Conservation (phyloP, 2,329 filamentous ascomycete species). For the Claviceps humidiphila region DNA sequence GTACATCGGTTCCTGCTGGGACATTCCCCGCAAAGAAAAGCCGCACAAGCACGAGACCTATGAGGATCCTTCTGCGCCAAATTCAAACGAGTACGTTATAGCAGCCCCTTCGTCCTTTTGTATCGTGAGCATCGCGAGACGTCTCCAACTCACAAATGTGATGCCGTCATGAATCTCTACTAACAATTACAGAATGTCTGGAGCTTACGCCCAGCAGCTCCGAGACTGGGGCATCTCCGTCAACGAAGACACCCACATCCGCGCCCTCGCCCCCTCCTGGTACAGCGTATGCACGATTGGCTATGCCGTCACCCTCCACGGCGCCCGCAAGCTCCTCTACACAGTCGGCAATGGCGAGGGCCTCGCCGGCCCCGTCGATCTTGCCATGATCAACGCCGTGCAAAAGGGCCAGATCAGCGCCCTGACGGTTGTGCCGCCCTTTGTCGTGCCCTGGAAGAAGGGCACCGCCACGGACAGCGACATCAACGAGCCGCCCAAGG, state of each 20-base stretch:
- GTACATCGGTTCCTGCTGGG: constrained; percentile 2
- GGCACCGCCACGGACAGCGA: not conserved
- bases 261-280: not conserved
- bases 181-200: not conserved
- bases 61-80: not conserved
- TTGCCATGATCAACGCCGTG: not conserved
- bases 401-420: not conserved
- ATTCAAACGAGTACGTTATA: not conserved
- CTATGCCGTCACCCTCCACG: not conserved
- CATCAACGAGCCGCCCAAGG: not conserved
- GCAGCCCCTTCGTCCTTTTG: not conserved
- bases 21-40: not conserved
- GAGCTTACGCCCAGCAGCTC: not conserved
- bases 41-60: not conserved
- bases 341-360: not conserved
- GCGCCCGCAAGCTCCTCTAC: constrained; percentile 1
- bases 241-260: not conserved
- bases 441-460: not conserved
- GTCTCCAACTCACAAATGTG: too few relatives aligned
- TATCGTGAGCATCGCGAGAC: too few relatives aligned
- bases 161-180: not conserved
- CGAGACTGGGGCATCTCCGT: not conserved
- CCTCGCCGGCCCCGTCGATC: not conserved
- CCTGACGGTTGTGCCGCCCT: not conserved
- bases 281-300: constrained; percentile 3